Conservation (phyloP, 2,329 filamentous ascomycete genomes). For the Hortaea sp. region DNA sequence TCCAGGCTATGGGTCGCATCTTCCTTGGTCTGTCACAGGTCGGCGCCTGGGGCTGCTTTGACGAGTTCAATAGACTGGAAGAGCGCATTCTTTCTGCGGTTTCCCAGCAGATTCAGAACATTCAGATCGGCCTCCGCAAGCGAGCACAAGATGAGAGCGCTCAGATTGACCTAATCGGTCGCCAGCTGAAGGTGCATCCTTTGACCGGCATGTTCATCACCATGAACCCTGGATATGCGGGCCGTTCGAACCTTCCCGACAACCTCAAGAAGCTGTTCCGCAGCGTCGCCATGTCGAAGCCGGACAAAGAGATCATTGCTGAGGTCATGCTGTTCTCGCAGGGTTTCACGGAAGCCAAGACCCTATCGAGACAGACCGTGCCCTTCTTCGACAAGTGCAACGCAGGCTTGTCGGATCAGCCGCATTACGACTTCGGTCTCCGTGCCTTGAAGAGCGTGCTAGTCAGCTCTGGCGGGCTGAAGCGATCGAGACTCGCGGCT, state of each 20-base stretch:
- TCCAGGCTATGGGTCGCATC: constrained; percentile 98
- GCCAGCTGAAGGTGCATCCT: constrained; percentile 76
- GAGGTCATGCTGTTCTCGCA: constrained; percentile 99
- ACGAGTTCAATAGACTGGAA: constrained; percentile 98
- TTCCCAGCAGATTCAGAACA: constrained; percentile 98
- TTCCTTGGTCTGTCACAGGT: constrained; percentile 99
- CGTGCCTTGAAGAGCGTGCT: constrained; percentile 97
- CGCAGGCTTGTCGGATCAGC: constrained; percentile 76
- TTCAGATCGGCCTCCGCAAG: constrained; percentile 88
- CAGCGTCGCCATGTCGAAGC: constrained; percentile 98
- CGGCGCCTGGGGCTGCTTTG: constrained; percentile 98
- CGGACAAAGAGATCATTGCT: constrained; percentile 97
- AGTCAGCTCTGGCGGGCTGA: constrained; percentile 92
- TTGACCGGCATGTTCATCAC: constrained; percentile 99
- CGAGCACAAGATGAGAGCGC: constrained; percentile 69
- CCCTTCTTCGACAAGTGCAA: constrained; percentile 96
- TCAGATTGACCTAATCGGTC: constrained; percentile 88
- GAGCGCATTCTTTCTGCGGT: constrained; percentile 96
- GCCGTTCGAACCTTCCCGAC: constrained; percentile 93
- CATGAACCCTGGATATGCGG: constrained; percentile 99
- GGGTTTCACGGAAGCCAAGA: constrained; percentile 93
- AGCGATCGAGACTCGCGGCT: constrained; percentile 65
- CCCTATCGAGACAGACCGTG: constrained; percentile 87
- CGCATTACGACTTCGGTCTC: constrained; percentile 97
- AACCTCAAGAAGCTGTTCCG: constrained; percentile 99